Base-by-base conservation (phyloP, 768 basidiomycete species). In the Kwoniella shandongensis region DNA sequence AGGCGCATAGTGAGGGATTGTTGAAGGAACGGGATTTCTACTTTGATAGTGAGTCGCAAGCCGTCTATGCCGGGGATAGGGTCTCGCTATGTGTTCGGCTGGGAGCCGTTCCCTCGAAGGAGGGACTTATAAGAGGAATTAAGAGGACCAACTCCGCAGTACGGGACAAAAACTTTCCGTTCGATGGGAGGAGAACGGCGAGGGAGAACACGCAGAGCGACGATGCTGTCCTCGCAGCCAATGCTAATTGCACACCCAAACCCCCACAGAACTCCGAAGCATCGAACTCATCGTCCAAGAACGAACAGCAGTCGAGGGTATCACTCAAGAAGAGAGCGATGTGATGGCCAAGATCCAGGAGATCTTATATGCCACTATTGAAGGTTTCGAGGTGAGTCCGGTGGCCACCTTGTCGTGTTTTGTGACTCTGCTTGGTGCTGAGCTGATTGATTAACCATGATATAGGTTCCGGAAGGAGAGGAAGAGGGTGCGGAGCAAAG, bases 21-120 rank as follows among this genome's bases (percentile, higher is more conserved):
- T 92, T 98, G 81, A 97, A 92, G 80, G 96, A 99, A 79, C 81
- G 93, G 44, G 93, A 98, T 76, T 98, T 99, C 77, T 99, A 99
- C 79, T 99, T 98, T 77, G 86, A 88, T 70, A 99, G 93, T 94
- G 65, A 44, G 81, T 67, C n/a, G n/a, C n/a, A n/a, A n/a, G n/a
- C n/a, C n/a, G n/a, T n/a, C n/a, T n/a, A n/a, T n/a, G n/a, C n/a
- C n/a, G n/a, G n/a, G n/a, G n/a, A 67, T 32, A 32, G 32, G 13
- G 32, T 32, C 32, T n/a, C n/a, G 10, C 4, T n/a, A n/a, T 42
- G 13, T n/a, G 38, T 35, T 27, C 12, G 12, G n/a, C n/a, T n/a
- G n/a, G n/a, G n/a, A n/a, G n/a, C n/a, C n/a, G n/a, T n/a, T n/a
- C n/a, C n/a, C n/a, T n/a, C n/a, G n/a, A n/a, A n/a, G n/a, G n/a